A percentile compares a stretch with the other conserved stretches of the same genome.
These are phyloP conservation scores for Omphalotus olearius DNA, from an alignment of 1,284 basidiomycete species.

Conservation along the genomic window DNA sequence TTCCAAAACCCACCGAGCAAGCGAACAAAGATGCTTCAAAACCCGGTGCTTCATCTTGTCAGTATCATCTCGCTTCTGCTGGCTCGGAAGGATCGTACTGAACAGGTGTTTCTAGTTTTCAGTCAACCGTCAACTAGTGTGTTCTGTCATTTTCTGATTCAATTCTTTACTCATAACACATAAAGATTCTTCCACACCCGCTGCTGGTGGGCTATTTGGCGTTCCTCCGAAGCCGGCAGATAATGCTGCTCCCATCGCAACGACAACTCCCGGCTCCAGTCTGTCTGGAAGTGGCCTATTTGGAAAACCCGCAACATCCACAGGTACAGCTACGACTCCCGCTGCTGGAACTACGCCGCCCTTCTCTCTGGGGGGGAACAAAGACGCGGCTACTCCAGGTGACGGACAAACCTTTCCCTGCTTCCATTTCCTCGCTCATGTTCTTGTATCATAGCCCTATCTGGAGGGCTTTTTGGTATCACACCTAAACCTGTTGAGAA, in stretches of 20 bases:
- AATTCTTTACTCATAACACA: neutral
- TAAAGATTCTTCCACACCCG: constrained; percentile 8
- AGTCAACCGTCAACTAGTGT: constrained; percentile 19
- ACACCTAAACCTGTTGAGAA: constrained; percentile 30
- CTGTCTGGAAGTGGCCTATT: constrained; percentile 14
- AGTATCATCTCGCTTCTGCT: constrained; percentile 16
- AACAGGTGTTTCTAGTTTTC: constrained; percentile 23
- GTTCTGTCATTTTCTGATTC: neutral
- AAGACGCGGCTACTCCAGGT: constrained; percentile 17
- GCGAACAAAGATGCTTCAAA: constrained; percentile 23
- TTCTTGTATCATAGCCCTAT: neutral
- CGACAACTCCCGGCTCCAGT: constrained; percentile 9
- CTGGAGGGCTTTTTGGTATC: constrained; percentile 19
- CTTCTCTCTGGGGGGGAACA: constrained; percentile 21
- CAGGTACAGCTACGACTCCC: constrained; percentile 16
- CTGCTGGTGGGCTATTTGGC: constrained; percentile 11
- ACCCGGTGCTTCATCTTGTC: constrained; percentile 26
- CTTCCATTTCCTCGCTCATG: neutral
- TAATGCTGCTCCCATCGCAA: neutral
- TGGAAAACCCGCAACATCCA: constrained; percentile 11
- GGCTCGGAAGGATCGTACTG: neutral
- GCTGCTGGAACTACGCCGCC: constrained; percentile 16
- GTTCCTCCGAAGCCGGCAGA: constrained; percentile 4
- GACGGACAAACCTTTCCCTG: neutral
- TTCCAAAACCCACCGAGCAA: constrained; percentile 29